phyloP scores from a whole-genome alignment of 2,329 filamentous ascomycete species.

The Ophiostoma tasmaniense region DNA sequence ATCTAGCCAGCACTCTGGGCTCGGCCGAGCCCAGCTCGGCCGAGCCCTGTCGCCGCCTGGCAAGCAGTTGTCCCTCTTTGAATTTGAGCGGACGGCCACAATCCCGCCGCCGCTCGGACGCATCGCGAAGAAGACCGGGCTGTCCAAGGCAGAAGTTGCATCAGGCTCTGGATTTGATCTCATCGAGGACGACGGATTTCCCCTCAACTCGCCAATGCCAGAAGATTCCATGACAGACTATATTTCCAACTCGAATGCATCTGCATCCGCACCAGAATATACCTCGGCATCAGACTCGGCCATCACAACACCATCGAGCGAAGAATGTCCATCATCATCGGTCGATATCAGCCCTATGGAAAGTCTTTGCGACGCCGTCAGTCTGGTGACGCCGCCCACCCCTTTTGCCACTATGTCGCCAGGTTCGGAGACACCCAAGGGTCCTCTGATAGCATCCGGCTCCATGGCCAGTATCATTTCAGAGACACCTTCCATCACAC shows the following conservation, averaged over 20 bases:
- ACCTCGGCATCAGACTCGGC: not conserved
- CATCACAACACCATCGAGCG: not conserved
- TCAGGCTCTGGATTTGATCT: conserved; percentile 11
- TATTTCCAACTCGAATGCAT: not conserved
- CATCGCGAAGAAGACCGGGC: conserved; percentile 7
- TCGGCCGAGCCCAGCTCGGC: not conserved
- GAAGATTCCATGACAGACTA: not conserved
- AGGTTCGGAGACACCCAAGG: not conserved
- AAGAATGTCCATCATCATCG: not conserved
- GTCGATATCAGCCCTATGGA: not conserved
- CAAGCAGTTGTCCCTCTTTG: conserved; percentile 9
- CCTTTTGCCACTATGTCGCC: not conserved
- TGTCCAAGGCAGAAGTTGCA: conserved; percentile 14
- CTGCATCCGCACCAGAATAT: not conserved
- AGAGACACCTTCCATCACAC: conserved; percentile 98
- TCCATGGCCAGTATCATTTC: conserved; percentile 89
- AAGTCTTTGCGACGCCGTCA: not conserved
- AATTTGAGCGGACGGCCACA: conserved; percentile 7
- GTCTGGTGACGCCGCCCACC: not conserved
- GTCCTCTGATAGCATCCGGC: not conserved
- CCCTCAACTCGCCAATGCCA: not conserved
- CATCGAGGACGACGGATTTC: conserved; percentile 7
- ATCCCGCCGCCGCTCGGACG: conserved; percentile 7
- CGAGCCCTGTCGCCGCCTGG: conserved; percentile 6
- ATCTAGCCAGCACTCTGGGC: not conserved